Percentiles rank a stretch among this genome's conserved stretches.
phyloP scores from a whole-genome alignment of 2,329 filamentous ascomycete species.

The Coniochaeta pulveracea region DNA sequence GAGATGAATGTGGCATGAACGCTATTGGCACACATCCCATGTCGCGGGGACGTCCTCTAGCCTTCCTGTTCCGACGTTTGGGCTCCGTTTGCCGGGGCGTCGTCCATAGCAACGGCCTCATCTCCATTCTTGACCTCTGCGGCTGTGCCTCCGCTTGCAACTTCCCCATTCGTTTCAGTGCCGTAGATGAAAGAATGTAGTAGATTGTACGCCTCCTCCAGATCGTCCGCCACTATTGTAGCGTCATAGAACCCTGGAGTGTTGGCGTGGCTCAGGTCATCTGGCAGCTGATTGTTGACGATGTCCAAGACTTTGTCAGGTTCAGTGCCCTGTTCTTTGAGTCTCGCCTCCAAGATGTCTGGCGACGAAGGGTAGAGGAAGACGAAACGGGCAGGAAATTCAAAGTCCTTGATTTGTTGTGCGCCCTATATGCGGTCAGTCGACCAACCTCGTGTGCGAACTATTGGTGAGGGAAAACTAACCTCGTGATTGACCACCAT shows the following conservation, averaged over 20 bases:
- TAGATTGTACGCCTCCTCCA: constrained; percentile 34
- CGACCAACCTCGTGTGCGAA: too few species aligned
- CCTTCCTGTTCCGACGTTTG: too few species aligned
- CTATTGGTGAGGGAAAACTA: constrained; percentile 15
- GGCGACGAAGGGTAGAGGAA: constrained; percentile 34
- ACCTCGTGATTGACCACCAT: constrained; percentile 42
- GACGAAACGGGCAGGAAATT: constrained; percentile 42
- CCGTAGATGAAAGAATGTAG: constrained; percentile 38
- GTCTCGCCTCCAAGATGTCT: constrained; percentile 24
- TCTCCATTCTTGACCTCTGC: neutral
- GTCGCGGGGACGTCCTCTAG: too few species aligned
- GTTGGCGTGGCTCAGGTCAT: constrained; percentile 31
- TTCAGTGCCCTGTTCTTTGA: constrained; percentile 28
- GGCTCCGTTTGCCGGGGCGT: constrained; percentile 1
- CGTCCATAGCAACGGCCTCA: neutral
- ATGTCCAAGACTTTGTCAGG: constrained; percentile 34
- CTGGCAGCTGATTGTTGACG: constrained; percentile 25
- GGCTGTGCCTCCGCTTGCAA: neutral
- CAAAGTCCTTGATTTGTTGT: constrained; percentile 45
- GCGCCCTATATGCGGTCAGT: too few species aligned
- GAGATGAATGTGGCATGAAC: too few species aligned
- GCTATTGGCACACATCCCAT: too few species aligned
- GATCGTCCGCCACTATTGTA: constrained; percentile 37
- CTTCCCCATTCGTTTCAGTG: neutral
- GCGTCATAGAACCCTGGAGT: constrained; percentile 36